phyloP scores from a whole-genome alignment of 257 asterid genomes.

The Nicotiana attenuata region DNA sequence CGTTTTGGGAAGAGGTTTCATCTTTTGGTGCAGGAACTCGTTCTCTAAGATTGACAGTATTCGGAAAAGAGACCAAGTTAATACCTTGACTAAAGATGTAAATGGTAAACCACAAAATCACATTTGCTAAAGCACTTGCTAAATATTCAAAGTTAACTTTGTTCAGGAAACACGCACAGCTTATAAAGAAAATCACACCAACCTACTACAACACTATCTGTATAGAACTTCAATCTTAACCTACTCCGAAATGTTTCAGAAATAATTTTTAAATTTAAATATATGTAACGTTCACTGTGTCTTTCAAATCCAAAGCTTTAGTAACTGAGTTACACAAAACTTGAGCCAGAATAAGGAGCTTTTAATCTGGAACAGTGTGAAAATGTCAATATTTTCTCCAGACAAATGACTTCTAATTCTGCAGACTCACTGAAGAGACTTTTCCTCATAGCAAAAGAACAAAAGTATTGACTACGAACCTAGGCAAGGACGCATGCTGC shows the following conservation, averaged over 20 bases:
- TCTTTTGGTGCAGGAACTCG: conserved; percentile 82
- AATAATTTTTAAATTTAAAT: neutral
- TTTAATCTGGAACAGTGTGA: neutral
- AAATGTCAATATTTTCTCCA: neutral
- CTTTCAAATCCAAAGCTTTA: neutral
- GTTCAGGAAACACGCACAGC: neutral
- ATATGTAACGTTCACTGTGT: neutral
- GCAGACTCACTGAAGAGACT: neutral
- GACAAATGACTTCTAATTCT: neutral
- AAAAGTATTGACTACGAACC: conserved; percentile 38
- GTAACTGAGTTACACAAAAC: neutral
- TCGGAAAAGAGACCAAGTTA: conserved; percentile 7
- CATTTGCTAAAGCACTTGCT: conserved; percentile 2
- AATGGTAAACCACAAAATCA: neutral
- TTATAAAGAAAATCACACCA: neutral
- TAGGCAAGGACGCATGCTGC: conserved; percentile 88
- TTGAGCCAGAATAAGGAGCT: neutral
- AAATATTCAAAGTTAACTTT: neutral
- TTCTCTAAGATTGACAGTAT: conserved; percentile 43
- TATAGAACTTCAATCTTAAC: neutral
- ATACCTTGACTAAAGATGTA: neutral
- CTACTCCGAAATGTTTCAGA: neutral
- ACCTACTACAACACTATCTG: neutral
- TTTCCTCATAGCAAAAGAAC: neutral
- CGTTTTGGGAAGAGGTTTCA: conserved; percentile 32